A percentile compares a stretch with the other conserved stretches of the same genome.
Evolutionary conservation across 805 yeast genomes (phyloP).

Genomic region (Millerozyma acaciae): DNA sequence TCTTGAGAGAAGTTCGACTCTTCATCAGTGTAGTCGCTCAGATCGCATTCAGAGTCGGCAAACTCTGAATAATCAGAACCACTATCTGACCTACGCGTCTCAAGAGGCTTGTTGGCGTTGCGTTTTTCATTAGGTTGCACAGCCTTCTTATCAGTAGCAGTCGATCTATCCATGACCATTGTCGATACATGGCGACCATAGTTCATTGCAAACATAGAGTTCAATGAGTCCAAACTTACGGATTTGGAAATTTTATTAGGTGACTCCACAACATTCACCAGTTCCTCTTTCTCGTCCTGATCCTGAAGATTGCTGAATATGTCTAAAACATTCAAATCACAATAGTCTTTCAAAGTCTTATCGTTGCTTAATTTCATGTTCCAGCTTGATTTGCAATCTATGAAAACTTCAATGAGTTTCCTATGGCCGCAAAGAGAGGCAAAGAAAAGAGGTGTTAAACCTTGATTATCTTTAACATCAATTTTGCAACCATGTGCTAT

Average conservation of each 20-base stretch:
- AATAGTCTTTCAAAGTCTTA: conserved; percentile 35
- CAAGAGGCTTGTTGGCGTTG: conserved; percentile 14
- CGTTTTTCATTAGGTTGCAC: conserved; percentile 6
- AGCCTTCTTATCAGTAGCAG: conserved; percentile 5
- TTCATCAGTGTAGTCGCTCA: conserved; percentile 12
- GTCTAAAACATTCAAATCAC: conserved; percentile 44
- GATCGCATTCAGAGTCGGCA: conserved; percentile 26
- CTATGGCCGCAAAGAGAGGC: conserved; percentile 76
- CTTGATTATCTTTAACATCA: conserved; percentile 73
- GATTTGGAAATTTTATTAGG: conserved; percentile 24
- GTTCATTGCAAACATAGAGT: conserved; percentile 34
- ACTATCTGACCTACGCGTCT: conserved; percentile 2
- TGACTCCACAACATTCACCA: conserved; percentile 6
- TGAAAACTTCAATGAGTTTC: conserved; percentile 56
- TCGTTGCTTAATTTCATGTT: conserved; percentile 51
- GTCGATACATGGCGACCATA: conserved; percentile 39
- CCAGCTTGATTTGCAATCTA: conserved; percentile 62
- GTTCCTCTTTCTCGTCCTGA: conserved; percentile 6
- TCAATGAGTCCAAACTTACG: conserved; percentile 35
- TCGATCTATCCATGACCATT: conserved; percentile 28
- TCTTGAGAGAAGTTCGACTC: conserved; percentile 4
- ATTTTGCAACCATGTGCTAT: conserved; percentile 64
- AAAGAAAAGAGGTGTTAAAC: conserved; percentile 83
- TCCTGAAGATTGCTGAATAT: conserved; percentile 27
- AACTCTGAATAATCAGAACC: conserved; percentile 28